phyloP scores from a whole-genome alignment of 768 basidiomycete species.

The Boletus sp. region DNA sequence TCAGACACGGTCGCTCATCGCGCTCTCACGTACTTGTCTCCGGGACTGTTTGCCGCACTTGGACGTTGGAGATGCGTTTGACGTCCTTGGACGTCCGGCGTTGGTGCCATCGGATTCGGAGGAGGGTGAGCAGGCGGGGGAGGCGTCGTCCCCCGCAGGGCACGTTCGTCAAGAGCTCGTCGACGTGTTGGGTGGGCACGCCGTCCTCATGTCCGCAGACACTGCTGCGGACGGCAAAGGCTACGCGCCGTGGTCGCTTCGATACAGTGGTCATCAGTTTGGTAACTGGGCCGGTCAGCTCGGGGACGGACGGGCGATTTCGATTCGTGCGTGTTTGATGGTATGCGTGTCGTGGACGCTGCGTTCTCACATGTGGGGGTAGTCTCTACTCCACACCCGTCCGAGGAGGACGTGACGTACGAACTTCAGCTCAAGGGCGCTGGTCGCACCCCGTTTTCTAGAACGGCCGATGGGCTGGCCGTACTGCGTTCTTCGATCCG shows the following conservation, averaged over 20 bases:
- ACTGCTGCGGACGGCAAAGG: conserved; percentile 32
- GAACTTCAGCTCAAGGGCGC: conserved; percentile 96
- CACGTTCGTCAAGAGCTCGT: conserved; percentile 67
- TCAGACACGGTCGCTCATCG: conserved; percentile 61
- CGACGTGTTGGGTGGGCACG: conserved; percentile 79
- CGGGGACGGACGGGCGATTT: conserved; percentile 95
- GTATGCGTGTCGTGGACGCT: background rate
- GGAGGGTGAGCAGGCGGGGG: conserved; percentile 26
- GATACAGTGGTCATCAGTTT: conserved; percentile 92
- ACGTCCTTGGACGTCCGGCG: conserved; percentile 58
- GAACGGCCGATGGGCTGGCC: conserved; percentile 91
- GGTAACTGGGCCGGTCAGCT: conserved; percentile 91
- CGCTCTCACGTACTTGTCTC: conserved; percentile 64
- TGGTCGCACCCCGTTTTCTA: conserved; percentile 91
- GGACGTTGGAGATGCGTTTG: conserved; percentile 83
- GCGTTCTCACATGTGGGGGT: conserved; percentile 5
- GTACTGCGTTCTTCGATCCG: conserved; percentile 93
- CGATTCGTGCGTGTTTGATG: conserved; percentile 51
- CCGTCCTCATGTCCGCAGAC: conserved; percentile 52
- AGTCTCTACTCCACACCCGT: conserved; percentile 80
- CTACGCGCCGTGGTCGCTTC: conserved; percentile 72
- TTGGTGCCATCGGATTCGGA: conserved; percentile 35
- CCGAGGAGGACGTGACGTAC: conserved; percentile 51
- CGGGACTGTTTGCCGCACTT: conserved; percentile 80
- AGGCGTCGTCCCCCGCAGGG: conserved; percentile 30